Percentiles rank a stretch among this genome's conserved stretches.
phyloP scores from a whole-genome alignment of 495 filamentous ascomycete genomes.

The Annulohypoxylon nitens region DNA sequence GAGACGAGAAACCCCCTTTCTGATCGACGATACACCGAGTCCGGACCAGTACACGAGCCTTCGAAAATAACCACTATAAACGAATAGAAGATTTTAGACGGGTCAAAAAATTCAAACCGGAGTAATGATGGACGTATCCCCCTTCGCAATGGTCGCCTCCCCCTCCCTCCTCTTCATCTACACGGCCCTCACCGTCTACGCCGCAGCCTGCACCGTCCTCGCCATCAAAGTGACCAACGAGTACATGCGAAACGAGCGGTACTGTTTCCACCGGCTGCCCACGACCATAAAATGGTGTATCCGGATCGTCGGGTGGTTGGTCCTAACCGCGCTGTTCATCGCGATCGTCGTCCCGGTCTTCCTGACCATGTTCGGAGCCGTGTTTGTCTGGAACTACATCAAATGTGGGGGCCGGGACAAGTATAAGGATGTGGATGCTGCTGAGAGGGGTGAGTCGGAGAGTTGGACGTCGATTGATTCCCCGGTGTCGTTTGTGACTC shows the following conservation, averaged over 20 bases:
- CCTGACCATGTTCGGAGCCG: background rate
- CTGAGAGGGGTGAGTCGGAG: background rate
- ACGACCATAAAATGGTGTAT: background rate
- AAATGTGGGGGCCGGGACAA: background rate
- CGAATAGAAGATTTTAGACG: too few species aligned
- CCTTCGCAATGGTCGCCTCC: slow-evolving; percentile 3
- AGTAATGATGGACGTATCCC: background rate
- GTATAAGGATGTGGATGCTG: background rate
- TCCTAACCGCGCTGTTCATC: background rate
- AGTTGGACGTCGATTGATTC: background rate
- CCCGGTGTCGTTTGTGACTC: background rate
- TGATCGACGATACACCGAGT: background rate
- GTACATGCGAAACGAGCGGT: background rate
- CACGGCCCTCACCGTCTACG: background rate
- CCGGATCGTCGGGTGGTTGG: too few species aligned
- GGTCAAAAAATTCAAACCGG: too few species aligned
- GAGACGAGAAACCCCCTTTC: background rate
- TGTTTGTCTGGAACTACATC: background rate
- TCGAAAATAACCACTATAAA: too few species aligned
- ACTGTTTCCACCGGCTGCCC: too few species aligned
- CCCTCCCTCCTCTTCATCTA: slow-evolving; percentile 11
- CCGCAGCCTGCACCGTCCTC: background rate
- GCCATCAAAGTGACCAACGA: background rate
- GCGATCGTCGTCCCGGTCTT: background rate
- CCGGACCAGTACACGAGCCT: too few species aligned